Evolutionary conservation across 148 eudicot species (phyloP).

Genomic region (Vaccinium corymbosum): DNA sequence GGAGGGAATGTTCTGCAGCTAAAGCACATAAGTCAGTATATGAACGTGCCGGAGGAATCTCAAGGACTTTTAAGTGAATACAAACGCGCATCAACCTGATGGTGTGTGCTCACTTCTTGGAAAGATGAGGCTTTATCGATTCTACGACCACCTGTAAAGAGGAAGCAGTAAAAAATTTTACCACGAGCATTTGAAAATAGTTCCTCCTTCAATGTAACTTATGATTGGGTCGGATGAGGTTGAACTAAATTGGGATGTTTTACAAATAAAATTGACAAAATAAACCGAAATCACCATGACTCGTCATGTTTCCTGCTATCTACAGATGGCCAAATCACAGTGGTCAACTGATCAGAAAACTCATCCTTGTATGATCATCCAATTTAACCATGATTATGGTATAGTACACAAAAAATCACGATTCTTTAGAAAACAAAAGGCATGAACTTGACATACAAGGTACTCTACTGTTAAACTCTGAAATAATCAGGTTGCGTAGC

Average conservation of each 20-base stretch:
- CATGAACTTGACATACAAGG: background rate
- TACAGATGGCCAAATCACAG: background rate
- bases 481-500: background rate
- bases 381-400: background rate
- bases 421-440: background rate
- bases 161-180: background rate
- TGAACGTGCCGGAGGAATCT: background rate
- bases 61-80: background rate
- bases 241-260: background rate
- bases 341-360: background rate
- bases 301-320: background rate
- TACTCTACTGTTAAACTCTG: background rate
- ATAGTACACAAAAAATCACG: too few species aligned
- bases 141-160: conserved; percentile 80
- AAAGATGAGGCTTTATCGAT: conserved; percentile 66
- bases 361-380: background rate
- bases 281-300: background rate
- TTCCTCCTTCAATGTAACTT: background rate
- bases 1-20: background rate
- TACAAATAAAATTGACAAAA: background rate
- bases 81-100: background rate
- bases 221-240: background rate
- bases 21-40: background rate
- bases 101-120: conserved; percentile 31
- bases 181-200: too few species aligned